phyloP scores from a whole-genome alignment of 2,329 filamentous ascomycete genomes.

The Aspergillus versicolor region DNA sequence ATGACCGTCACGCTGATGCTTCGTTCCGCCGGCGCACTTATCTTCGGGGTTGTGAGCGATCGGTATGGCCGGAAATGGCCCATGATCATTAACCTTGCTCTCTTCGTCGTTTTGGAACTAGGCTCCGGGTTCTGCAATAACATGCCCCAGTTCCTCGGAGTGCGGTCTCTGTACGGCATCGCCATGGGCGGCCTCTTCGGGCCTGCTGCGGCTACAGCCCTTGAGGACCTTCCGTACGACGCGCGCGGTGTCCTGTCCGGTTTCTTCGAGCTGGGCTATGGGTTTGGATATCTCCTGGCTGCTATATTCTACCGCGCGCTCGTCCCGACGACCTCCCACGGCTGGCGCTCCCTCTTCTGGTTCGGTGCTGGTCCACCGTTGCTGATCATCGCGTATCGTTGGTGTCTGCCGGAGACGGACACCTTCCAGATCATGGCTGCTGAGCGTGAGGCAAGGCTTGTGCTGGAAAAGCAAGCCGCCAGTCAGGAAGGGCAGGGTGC shows the following conservation, averaged over 20 bases:
- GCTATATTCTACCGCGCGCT: conserved; percentile 58
- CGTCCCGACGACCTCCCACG: not conserved
- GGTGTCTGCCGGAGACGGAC: not conserved
- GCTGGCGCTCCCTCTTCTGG: conserved; percentile 77
- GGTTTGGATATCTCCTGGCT: conserved; percentile 75
- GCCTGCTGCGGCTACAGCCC: conserved; percentile 73
- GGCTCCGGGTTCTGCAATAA: conserved; percentile 76
- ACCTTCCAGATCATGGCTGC: not conserved
- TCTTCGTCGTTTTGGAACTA: conserved; percentile 68
- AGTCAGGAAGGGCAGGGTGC: not conserved
- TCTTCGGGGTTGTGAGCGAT: conserved; percentile 76
- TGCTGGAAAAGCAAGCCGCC: not conserved
- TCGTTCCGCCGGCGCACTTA: conserved; percentile 70
- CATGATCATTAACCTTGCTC: conserved; percentile 76
- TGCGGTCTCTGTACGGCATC: conserved; percentile 69
- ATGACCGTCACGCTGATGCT: conserved; percentile 65
- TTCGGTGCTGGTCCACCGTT: conserved; percentile 48
- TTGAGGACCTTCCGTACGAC: conserved; percentile 67
- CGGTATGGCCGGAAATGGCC: conserved; percentile 77
- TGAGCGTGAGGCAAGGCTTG: not conserved
- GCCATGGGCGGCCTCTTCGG: conserved; percentile 82
- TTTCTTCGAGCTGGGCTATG: conserved; percentile 79
- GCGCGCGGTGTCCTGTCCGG: conserved; percentile 78
- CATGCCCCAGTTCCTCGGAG: conserved; percentile 70
- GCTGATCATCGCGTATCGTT: not conserved